Percentiles rank a stretch among this genome's conserved stretches.
Evolutionary conservation across 73 alveolate genomes (phyloP).

Genomic region (Halteria grandinella): DNA sequence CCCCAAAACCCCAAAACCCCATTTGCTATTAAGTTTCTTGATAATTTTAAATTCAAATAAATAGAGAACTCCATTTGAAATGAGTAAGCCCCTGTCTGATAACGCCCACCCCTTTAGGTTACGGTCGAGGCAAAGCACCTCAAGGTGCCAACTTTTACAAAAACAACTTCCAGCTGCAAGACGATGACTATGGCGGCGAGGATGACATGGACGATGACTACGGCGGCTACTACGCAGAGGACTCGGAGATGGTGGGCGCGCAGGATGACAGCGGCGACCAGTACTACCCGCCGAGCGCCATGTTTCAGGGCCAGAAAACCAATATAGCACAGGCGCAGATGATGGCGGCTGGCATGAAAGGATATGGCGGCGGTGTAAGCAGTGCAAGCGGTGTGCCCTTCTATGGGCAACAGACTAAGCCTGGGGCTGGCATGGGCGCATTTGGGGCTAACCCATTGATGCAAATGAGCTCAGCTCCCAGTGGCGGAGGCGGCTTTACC

Average conservation of each 20-base stretch:
- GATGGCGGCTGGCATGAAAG: neutral
- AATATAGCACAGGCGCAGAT: neutral
- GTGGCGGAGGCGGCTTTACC: conserved; percentile 60
- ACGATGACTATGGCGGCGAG: conserved; percentile 49
- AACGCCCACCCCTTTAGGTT: too few relatives aligned
- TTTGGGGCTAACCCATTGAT: neutral
- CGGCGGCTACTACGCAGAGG: too few relatives aligned
- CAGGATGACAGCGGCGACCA: neutral
- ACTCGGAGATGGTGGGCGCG: too few relatives aligned
- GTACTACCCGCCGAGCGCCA: neutral
- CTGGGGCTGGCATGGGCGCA: conserved; percentile 36
- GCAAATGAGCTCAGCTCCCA: neutral
- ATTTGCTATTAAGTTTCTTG: too few relatives aligned
- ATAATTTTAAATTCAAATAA: too few relatives aligned
- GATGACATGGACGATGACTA: conserved; percentile 41
- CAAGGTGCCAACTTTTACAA: too few relatives aligned
- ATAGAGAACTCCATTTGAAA: too few relatives aligned
- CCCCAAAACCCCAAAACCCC: too few relatives aligned
- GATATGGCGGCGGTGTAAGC: neutral
- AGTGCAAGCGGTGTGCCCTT: neutral
- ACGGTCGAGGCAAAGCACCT: too few relatives aligned
- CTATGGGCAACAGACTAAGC: conserved; percentile 24
- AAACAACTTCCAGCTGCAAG: neutral
- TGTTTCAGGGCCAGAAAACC: conserved; percentile 16
- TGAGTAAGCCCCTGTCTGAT: too few relatives aligned